Percentiles rank a stretch among this genome's conserved stretches.
Conservation (phyloP, 805 yeast species). For the Kluyveromyces aestuarii region DNA sequence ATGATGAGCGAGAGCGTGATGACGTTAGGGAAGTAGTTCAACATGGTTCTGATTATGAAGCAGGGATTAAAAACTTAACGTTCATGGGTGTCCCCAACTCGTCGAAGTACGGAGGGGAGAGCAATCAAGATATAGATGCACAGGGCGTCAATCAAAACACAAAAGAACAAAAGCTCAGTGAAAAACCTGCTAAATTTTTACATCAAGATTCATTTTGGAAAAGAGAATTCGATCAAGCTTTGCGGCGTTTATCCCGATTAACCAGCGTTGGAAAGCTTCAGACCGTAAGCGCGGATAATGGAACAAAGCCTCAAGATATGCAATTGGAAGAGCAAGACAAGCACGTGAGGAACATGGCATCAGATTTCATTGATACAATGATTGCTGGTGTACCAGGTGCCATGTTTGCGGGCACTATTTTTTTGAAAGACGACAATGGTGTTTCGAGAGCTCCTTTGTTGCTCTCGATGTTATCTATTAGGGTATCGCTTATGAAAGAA, state of each 20-base stretch:
- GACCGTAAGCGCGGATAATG: neutral
- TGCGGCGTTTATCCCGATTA: conserved; percentile 16
- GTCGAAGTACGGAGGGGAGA: conserved; percentile 5
- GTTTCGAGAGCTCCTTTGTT: conserved; percentile 75
- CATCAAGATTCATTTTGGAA: conserved; percentile 18
- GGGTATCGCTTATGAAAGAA: conserved; percentile 41
- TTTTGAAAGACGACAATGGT: conserved; percentile 69
- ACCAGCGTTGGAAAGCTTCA: conserved; percentile 5
- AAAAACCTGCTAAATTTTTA: too few species aligned
- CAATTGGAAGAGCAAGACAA: conserved; percentile 7
- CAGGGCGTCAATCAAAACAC: too few species aligned
- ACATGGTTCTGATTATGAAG: conserved; percentile 18
- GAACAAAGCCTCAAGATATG: neutral
- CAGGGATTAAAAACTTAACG: conserved; percentile 20
- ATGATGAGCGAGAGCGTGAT: conserved; percentile 2
- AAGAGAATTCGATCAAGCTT: conserved; percentile 23
- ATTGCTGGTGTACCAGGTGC: conserved; percentile 66
- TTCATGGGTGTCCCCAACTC: conserved; percentile 27
- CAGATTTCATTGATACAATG: conserved; percentile 43
- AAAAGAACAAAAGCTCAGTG: neutral
- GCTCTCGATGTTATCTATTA: conserved; percentile 60
- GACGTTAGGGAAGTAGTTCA: conserved; percentile 1
- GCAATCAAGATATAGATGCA: neutral
- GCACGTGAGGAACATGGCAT: conserved; percentile 25
- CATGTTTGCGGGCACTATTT: conserved; percentile 61